Evolutionary conservation across 495 filamentous ascomycete genomes (phyloP).

Genomic region (Penicillium goetzii): DNA sequence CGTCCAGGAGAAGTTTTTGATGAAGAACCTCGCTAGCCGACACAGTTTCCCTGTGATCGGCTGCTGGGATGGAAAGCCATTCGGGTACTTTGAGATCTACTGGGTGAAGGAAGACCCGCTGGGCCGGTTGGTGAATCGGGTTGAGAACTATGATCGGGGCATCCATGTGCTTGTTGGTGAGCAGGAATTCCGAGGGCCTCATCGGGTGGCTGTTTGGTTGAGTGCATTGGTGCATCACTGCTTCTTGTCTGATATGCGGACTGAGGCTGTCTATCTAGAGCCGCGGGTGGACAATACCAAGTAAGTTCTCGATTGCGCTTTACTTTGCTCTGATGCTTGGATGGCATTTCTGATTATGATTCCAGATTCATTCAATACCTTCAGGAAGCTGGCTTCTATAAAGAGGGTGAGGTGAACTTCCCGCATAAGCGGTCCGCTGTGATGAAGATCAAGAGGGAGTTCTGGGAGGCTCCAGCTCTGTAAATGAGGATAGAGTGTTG

Average conservation of each 20-base stretch:
- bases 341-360: constrained; percentile 14
- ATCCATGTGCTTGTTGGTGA: constrained; percentile 90
- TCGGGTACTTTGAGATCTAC: constrained; percentile 97
- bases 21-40: constrained; percentile 59
- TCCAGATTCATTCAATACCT: constrained; percentile 74
- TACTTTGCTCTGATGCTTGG: neutral
- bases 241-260: constrained; percentile 79
- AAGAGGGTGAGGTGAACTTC: constrained; percentile 85
- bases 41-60: constrained; percentile 92
- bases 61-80: constrained; percentile 92
- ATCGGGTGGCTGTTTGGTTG: constrained; percentile 78
- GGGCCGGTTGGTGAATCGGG: constrained; percentile 64
- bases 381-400: constrained; percentile 76
- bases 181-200: constrained; percentile 81
- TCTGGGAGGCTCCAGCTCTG: constrained; percentile 78
- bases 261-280: constrained; percentile 80
- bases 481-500: constrained; percentile 32
- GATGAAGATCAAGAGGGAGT: constrained; percentile 79
- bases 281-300: constrained; percentile 90
- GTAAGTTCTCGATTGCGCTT: constrained; percentile 54
- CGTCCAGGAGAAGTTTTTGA: constrained; percentile 71
- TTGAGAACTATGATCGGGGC: constrained; percentile 83
- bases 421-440: constrained; percentile 92
- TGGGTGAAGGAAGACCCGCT: constrained; percentile 95
- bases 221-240: constrained; percentile 83